Conservation (phyloP, 352 stramenopile species). For the Globisporangium takayamanum region DNA sequence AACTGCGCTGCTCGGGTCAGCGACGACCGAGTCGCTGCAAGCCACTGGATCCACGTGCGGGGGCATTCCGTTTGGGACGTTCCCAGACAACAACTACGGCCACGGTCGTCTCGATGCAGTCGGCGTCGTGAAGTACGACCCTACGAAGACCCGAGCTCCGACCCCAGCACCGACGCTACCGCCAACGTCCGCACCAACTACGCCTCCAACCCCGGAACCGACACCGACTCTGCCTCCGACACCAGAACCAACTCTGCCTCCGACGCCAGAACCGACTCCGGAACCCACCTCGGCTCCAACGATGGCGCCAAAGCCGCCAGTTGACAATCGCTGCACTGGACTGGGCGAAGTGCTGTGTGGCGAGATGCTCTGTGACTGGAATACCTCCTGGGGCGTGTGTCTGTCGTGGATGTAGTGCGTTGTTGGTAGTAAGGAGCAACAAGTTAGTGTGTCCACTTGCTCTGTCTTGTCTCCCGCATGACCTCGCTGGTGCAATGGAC, state of each 20-base stretch:
- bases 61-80: too few relatives aligned
- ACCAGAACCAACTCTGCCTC: not conserved
- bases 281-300: not conserved
- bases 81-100: not conserved
- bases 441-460: too few relatives aligned
- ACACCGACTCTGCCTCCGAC: not conserved
- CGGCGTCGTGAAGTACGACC: too few relatives aligned
- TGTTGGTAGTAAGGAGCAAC: too few relatives aligned
- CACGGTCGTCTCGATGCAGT: not conserved
- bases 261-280: not conserved
- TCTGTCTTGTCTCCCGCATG: too few relatives aligned
- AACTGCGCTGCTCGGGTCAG: not conserved
- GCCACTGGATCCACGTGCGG: too few relatives aligned
- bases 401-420: too few relatives aligned
- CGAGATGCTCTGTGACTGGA: slow-evolving; percentile 4
- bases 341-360: not conserved
- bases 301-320: not conserved
- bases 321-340: not conserved
- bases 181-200: not conserved
- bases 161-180: too few relatives aligned
- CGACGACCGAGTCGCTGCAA: not conserved
- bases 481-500: too few relatives aligned
- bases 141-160: too few relatives aligned
- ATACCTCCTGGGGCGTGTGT: too few relatives aligned
- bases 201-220: not conserved